Conservation (phyloP, 75 land plant genomes). For the Larix kaempferi region DNA sequence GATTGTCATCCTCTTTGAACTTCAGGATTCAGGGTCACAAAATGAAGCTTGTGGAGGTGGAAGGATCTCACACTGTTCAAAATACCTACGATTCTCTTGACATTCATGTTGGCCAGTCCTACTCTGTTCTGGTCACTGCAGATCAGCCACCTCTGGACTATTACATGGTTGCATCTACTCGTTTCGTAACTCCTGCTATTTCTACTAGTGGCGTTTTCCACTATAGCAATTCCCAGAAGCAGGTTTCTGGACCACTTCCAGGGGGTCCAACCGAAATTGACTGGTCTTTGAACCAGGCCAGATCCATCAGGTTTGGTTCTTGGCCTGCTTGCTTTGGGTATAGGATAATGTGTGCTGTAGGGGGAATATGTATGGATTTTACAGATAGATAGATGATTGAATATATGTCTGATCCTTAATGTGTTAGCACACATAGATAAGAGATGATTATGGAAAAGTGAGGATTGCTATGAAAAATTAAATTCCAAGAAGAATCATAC, state of each 20-base stretch:
- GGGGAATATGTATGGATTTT: neutral
- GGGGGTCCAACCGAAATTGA: slow-evolving; percentile 64
- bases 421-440: no score
- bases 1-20: slow-evolving; percentile 63
- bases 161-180: slow-evolving; percentile 74
- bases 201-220: slow-evolving; percentile 59
- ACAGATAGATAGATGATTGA: no score
- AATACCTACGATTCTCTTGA: slow-evolving; percentile 70
- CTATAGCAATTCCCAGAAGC: slow-evolving; percentile 51
- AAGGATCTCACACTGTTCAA: slow-evolving; percentile 84
- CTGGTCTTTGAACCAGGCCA: slow-evolving; percentile 73
- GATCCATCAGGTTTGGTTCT: slow-evolving; percentile 37
- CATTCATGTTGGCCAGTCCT: slow-evolving; percentile 82
- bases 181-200: slow-evolving; percentile 51
- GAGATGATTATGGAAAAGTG: no score
- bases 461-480: no score
- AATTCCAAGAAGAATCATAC: no score
- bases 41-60: slow-evolving; percentile 78
- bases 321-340: neutral
- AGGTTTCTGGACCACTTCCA: slow-evolving; percentile 61
- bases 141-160: slow-evolving; percentile 73
- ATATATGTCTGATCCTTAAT: no score
- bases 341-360: neutral
- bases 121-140: slow-evolving; percentile 78
- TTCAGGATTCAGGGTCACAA: slow-evolving; percentile 87